Percentiles rank a stretch among this genome's conserved stretches.
These are phyloP conservation scores for Tephrocybe sp. DNA, from an alignment of 768 basidiomycete genomes.

Conservation along the genomic window DNA sequence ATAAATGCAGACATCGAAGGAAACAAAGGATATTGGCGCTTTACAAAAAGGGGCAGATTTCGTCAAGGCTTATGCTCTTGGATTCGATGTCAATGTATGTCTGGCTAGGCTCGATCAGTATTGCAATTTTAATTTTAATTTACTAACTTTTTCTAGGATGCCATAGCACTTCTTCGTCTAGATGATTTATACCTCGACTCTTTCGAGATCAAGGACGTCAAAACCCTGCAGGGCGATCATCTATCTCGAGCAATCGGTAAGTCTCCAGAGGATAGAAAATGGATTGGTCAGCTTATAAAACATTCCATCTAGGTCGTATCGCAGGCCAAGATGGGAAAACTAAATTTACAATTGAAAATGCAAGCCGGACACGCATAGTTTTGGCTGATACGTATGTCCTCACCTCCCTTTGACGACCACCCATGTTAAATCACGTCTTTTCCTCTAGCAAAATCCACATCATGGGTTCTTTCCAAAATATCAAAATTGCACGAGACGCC, in stretches of 20 bases:
- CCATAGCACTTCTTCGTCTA: conserved; percentile 90
- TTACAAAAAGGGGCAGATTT: conserved; percentile 98
- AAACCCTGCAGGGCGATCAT: conserved; percentile 96
- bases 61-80: conserved; percentile 89
- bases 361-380: conserved; percentile 95
- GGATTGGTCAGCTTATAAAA: conserved; percentile 3
- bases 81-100: conserved; percentile 89
- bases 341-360: conserved; percentile 97
- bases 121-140: neutral
- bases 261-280: conserved; percentile 10
- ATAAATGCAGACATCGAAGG: conserved; percentile 77
- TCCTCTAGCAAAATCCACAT: conserved; percentile 91
- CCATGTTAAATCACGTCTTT: neutral
- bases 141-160: conserved; percentile 54
- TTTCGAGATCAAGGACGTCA: conserved; percentile 99
- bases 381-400: conserved; percentile 89
- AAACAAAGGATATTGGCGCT: conserved; percentile 89
- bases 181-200: conserved; percentile 98
- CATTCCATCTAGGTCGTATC: conserved; percentile 69
- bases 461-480: conserved; percentile 97
- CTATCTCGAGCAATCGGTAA: conserved; percentile 94
- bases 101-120: neutral
- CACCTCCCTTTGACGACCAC: neutral
- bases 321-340: conserved; percentile 99
- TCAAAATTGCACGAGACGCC: conserved; percentile 95